Evolutionary conservation across 805 yeast species (phyloP), one percentile per base, ranked within the genome.

Genomic region (Blastobotrys mokoenaii): DNA sequence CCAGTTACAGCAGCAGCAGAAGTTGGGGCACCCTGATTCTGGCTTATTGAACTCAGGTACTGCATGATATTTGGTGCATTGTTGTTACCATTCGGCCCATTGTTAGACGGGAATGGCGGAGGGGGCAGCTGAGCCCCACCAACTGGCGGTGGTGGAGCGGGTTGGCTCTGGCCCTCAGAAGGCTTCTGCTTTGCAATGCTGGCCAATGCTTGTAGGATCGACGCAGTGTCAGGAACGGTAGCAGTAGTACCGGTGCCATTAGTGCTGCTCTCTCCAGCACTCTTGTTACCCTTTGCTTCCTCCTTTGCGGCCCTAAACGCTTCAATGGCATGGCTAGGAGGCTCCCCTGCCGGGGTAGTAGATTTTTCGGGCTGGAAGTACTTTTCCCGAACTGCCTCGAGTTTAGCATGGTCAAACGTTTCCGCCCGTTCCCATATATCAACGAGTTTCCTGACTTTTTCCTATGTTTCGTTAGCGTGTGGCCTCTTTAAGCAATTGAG

Each of bases 351-450:
- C 33, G 93, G 90, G 3, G 94, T 82, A 8, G 79, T 73, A 12
- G 87, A 68, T 41, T 54, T 58, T 14, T 57, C 60, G 14, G 57
- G 55, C 20, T 51, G 52, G 57, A 82, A 83, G 61, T 76, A 76
- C 58, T 75, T 80, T 10, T 70, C 63, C 59, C 80, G 76, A 47
- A 86, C 73, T 15, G 72, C 60, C 38, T 71, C 64, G 45, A 93
- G 68, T 29, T 72, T 66, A 35, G 71, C 70, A 37, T 76, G 74
- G 45, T 71, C 70, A 66, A 93, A 90, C 12, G 96, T 83, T 37
- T 77, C 79, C 32, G 88, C 82, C 52, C 85, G 79, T 54, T 79
- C 85, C 98, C 98, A 93, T 57, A 93, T 89, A 51, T 86, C 95
- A 53, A 93, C 75, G 54, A 93, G 72, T 65, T 88, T 90, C 57